Conservation (phyloP, 129 eudicot species). For the Flaveria robusta region DNA sequence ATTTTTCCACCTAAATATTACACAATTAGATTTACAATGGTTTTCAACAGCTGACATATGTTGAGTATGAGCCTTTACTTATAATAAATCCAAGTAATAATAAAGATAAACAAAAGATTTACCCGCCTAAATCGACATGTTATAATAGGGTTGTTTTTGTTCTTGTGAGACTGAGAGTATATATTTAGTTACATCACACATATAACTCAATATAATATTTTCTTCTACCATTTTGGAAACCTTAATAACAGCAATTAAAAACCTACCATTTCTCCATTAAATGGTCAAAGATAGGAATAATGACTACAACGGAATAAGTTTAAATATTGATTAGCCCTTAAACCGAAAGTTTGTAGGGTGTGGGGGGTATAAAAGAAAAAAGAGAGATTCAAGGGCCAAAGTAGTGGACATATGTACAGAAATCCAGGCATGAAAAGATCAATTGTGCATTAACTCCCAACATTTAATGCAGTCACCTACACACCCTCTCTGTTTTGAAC, state of each 20-base stretch:
- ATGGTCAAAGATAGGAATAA: conserved; percentile 22
- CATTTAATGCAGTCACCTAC: conserved; percentile 87
- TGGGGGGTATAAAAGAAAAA: conserved; percentile 11
- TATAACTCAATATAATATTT: not conserved
- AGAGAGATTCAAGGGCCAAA: conserved; percentile 37
- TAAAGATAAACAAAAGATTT: too few species aligned
- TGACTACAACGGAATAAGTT: conserved; percentile 9
- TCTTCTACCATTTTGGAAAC: not conserved
- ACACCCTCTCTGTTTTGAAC: conserved; percentile 44
- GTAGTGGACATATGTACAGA: conserved; percentile 51
- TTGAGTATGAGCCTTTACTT: too few species aligned
- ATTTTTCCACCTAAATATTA: too few species aligned
- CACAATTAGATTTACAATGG: too few species aligned
- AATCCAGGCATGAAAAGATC: conserved; percentile 75
- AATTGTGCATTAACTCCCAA: conserved; percentile 63
- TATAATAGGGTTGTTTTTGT: not conserved
- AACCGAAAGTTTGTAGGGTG: not conserved
- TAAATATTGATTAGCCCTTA: conserved; percentile 1
- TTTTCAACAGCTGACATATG: too few species aligned
- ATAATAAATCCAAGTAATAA: too few species aligned
- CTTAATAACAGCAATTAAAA: conserved; percentile 8
- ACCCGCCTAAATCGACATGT: not conserved
- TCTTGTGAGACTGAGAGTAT: too few species aligned
- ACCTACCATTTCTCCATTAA: conserved; percentile 8
- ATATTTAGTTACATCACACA: not conserved